phyloP scores from a whole-genome alignment of 31 red algal species.

The Asparagopsis taxiformis region DNA sequence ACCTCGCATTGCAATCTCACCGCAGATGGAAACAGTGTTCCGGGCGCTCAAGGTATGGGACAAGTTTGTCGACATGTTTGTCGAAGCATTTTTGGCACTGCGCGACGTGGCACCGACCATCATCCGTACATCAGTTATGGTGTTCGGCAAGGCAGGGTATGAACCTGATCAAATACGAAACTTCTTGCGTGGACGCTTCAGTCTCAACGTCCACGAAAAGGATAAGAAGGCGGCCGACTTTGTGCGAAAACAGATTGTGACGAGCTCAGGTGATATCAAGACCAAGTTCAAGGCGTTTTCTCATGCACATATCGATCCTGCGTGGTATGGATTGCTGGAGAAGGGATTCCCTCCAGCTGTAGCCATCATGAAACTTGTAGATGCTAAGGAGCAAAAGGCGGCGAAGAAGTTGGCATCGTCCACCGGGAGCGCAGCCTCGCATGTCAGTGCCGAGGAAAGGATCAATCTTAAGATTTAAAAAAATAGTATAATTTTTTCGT shows the following conservation, averaged over 20 bases:
- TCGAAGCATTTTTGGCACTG: conserved; percentile 64
- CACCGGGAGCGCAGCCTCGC: neutral
- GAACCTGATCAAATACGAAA: conserved; percentile 57
- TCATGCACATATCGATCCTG: conserved; percentile 84
- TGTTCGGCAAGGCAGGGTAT: conserved; percentile 72
- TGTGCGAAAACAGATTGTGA: conserved; percentile 47
- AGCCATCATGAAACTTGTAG: conserved; percentile 81
- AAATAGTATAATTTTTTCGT: no score
- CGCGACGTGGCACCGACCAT: conserved; percentile 59
- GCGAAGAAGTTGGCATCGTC: conserved; percentile 40
- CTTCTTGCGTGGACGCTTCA: conserved; percentile 53
- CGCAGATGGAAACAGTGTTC: conserved; percentile 78
- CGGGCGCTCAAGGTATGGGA: conserved; percentile 61
- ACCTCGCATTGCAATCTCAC: conserved; percentile 80
- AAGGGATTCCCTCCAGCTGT: conserved; percentile 86
- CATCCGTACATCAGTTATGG: conserved; percentile 68
- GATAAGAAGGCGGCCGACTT: conserved; percentile 48
- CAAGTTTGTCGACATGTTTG: conserved; percentile 63
- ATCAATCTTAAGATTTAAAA: no score
- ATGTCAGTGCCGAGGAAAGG: conserved; percentile 23
- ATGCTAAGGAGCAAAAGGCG: conserved; percentile 74
- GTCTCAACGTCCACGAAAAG: conserved; percentile 63
- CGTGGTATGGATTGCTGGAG: conserved; percentile 79
- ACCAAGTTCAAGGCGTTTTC: conserved; percentile 82
- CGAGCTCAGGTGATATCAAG: conserved; percentile 71